phyloP scores from a whole-genome alignment of 306 rosid species.

The Rosa multiflora region DNA sequence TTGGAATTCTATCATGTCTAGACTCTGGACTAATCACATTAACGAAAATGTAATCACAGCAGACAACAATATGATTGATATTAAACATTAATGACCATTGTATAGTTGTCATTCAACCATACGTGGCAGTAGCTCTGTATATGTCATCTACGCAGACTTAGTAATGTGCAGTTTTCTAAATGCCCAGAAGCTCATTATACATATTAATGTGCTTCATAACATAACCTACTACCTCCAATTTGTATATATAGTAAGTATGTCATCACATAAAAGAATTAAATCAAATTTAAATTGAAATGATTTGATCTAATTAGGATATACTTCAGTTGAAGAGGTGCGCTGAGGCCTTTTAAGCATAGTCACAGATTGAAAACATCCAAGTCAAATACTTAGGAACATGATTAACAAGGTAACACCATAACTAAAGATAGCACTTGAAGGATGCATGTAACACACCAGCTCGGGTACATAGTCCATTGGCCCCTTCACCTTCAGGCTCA shows the following conservation, averaged over 20 bases:
- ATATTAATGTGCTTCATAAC: neutral
- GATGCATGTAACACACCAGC: constrained; percentile 63
- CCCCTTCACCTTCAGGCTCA: constrained; percentile 98
- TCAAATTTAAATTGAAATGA: neutral
- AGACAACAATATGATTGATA: neutral
- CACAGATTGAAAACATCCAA: neutral
- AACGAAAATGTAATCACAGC: neutral
- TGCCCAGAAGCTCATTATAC: neutral
- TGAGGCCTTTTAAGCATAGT: neutral
- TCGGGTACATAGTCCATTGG: constrained; percentile 86
- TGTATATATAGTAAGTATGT: neutral
- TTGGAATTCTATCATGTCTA: neutral
- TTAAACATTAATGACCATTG: neutral
- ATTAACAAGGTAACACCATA: neutral
- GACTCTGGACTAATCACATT: neutral
- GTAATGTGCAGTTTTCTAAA: neutral
- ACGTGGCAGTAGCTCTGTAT: too few relatives aligned
- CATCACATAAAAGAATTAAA: neutral
- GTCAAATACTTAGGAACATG: neutral
- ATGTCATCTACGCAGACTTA: neutral
- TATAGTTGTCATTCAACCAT: neutral
- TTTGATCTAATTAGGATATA: neutral
- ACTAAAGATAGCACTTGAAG: neutral
- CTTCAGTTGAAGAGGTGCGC: neutral
- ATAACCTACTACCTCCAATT: neutral